These are phyloP conservation scores for Globisporangium acanthophoron DNA, from an alignment of 352 stramenopile genomes.

Conservation along the genomic window DNA sequence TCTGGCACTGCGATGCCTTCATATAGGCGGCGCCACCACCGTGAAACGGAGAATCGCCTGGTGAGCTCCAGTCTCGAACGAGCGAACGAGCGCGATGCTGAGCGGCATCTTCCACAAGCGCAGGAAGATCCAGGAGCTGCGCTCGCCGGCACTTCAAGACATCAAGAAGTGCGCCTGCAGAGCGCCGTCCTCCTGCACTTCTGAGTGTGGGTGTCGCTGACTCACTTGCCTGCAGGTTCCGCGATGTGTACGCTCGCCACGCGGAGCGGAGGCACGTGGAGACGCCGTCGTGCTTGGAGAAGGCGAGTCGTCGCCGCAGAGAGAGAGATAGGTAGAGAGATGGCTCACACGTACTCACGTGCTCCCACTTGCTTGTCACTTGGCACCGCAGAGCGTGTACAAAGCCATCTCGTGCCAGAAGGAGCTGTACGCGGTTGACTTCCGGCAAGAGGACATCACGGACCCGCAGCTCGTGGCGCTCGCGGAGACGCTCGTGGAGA, in stretches of 20 bases:
- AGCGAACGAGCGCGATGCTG: slow-evolving; percentile 31
- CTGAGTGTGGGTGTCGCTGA: no score
- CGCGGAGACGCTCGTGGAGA: slow-evolving; percentile 64
- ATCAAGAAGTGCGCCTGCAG: slow-evolving; percentile 49
- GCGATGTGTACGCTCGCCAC: slow-evolving; percentile 60
- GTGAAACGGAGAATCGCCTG: no score
- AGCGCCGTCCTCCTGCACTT: no score
- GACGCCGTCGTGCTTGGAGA: slow-evolving; percentile 64
- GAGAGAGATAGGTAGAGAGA: neutral
- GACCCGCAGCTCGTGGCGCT: slow-evolving; percentile 77
- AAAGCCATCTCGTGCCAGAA: slow-evolving; percentile 83
- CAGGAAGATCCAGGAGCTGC: slow-evolving; percentile 74
- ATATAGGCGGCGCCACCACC: no score
- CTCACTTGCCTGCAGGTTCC: slow-evolving; percentile 32
- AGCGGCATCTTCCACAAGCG: slow-evolving; percentile 75
- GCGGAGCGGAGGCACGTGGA: slow-evolving; percentile 54
- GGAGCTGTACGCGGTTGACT: slow-evolving; percentile 66
- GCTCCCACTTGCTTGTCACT: neutral
- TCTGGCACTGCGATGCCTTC: no score
- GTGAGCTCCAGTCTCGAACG: no score
- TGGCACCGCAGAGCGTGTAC: slow-evolving; percentile 59
- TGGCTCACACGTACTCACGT: no score
- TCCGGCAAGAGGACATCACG: slow-evolving; percentile 73
- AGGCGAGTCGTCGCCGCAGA: slow-evolving; percentile 17
- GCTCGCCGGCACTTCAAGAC: slow-evolving; percentile 66